Conservation (phyloP, 2,329 filamentous ascomycete species). For the Talaromyces sp. region DNA sequence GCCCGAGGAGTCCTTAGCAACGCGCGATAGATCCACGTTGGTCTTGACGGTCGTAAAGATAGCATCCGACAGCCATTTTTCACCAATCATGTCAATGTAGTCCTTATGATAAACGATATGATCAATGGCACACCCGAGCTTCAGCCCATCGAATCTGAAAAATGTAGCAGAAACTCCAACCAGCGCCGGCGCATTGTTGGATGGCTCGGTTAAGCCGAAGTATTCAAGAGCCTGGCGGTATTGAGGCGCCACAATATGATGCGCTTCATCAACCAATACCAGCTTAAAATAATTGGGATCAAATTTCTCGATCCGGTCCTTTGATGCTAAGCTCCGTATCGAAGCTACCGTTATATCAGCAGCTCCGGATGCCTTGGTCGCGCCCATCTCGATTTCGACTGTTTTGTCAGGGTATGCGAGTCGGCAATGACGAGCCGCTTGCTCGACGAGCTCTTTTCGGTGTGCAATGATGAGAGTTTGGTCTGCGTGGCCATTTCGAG, state of each 20-base stretch:
- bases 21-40: slow-evolving; percentile 72
- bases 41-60: slow-evolving; percentile 90
- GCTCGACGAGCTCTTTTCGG: slow-evolving; percentile 87
- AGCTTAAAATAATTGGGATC: slow-evolving; percentile 80
- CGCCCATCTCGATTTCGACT: slow-evolving; percentile 91
- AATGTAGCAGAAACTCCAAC: slow-evolving; percentile 87
- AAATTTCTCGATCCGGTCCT: slow-evolving; percentile 76
- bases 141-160: slow-evolving; percentile 78
- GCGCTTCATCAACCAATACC: slow-evolving; percentile 90
- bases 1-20: slow-evolving; percentile 63
- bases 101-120: slow-evolving; percentile 95
- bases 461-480: slow-evolving; percentile 92
- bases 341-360: slow-evolving; percentile 95
- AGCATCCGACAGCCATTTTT: slow-evolving; percentile 90
- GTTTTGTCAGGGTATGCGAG: slow-evolving; percentile 74
- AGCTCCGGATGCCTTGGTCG: slow-evolving; percentile 68
- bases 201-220: slow-evolving; percentile 65
- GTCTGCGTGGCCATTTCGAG: slow-evolving; percentile 57
- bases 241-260: slow-evolving; percentile 84
- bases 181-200: slow-evolving; percentile 59
- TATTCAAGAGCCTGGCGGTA: slow-evolving; percentile 76
- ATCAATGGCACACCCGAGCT: slow-evolving; percentile 80
- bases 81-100: slow-evolving; percentile 77
- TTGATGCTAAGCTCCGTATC: slow-evolving; percentile 77
- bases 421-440: slow-evolving; percentile 82